Conservation (phyloP, 495 filamentous ascomycete genomes). For the Xeromyces bisporus region DNA sequence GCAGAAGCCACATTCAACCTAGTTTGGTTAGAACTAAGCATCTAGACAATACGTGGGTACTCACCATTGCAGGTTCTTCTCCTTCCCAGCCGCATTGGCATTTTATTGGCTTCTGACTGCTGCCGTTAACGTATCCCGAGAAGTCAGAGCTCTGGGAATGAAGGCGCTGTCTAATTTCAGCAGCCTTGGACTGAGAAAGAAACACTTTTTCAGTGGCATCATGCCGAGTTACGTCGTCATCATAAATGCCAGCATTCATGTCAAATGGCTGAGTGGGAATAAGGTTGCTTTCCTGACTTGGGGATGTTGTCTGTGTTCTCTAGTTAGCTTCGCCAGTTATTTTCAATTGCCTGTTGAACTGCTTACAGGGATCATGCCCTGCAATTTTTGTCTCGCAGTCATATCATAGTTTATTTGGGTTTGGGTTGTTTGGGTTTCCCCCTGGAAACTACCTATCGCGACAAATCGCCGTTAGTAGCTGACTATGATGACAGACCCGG, state of each 20-base stretch:
- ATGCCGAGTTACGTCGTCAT: not conserved
- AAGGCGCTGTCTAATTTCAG: conserved; percentile 4
- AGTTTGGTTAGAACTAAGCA: conserved; percentile 2
- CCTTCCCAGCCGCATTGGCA: conserved; percentile 27
- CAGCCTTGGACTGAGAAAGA: conserved; percentile 3
- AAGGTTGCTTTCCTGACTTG: conserved; percentile 7
- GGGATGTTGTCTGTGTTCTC: conserved; percentile 5
- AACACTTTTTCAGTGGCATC: conserved; percentile 1
- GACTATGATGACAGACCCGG: not conserved
- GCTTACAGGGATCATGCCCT: conserved; percentile 13
- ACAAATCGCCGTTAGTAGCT: not conserved
- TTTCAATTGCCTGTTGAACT: not conserved
- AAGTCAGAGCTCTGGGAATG: not conserved
- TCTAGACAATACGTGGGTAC: not conserved
- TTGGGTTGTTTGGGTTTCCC: conserved; percentile 4
- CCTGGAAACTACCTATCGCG: conserved; percentile 1
- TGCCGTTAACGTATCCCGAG: not conserved
- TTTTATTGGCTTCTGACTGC: conserved; percentile 7
- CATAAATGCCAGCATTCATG: conserved; percentile 1
- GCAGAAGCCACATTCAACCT: conserved; percentile 32
- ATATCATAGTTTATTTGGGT: conserved; percentile 10
- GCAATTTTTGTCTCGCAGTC: conserved; percentile 8
- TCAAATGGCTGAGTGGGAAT: conserved; percentile 10
- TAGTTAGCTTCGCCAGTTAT: conserved; percentile 1
- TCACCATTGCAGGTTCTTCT: conserved; percentile 28